Conservation (phyloP, 2,329 filamentous ascomycete species). For the Capronia americana region DNA sequence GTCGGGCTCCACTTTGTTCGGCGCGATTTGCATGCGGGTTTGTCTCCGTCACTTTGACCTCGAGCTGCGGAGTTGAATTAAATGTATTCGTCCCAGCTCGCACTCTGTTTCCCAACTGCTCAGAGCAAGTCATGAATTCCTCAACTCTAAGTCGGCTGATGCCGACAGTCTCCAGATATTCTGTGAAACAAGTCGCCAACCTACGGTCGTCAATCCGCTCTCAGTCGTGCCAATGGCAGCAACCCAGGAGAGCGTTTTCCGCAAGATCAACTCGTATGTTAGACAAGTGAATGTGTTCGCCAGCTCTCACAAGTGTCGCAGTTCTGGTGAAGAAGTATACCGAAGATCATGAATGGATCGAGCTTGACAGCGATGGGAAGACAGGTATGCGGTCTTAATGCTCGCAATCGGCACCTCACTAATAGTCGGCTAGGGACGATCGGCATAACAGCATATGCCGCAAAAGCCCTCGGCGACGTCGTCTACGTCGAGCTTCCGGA, state of each 20-base stretch:
- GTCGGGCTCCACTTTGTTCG: slow-evolving; percentile 16
- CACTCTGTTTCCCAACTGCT: neutral
- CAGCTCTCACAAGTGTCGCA: slow-evolving; percentile 35
- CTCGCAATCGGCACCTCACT: neutral
- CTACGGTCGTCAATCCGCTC: slow-evolving; percentile 13
- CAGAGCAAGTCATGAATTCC: slow-evolving; percentile 25
- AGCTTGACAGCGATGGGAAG: slow-evolving; percentile 81
- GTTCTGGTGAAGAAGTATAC: slow-evolving; percentile 78
- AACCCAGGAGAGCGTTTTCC: slow-evolving; percentile 18
- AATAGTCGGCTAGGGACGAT: slow-evolving; percentile 60
- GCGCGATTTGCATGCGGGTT: slow-evolving; percentile 13
- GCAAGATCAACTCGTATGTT: slow-evolving; percentile 14
- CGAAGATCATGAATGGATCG: slow-evolving; percentile 98
- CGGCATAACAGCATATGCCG: slow-evolving; percentile 90
- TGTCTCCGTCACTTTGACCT: slow-evolving; percentile 10
- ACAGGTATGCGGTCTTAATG: slow-evolving; percentile 62
- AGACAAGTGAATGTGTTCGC: neutral
- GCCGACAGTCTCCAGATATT: slow-evolving; percentile 26
- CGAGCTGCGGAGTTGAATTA: slow-evolving; percentile 19
- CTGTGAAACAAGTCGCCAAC: slow-evolving; percentile 15
- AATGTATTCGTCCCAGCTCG: neutral
- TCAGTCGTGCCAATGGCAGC: slow-evolving; percentile 16
- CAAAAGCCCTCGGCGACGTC: slow-evolving; percentile 90
- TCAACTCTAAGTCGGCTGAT: slow-evolving; percentile 25
- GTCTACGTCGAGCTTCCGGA: slow-evolving; percentile 95